A percentile compares a stretch with the other conserved stretches of the same genome.
phyloP scores from a whole-genome alignment of 2,329 filamentous ascomycete species.

The Hirsutella minnesotensis region DNA sequence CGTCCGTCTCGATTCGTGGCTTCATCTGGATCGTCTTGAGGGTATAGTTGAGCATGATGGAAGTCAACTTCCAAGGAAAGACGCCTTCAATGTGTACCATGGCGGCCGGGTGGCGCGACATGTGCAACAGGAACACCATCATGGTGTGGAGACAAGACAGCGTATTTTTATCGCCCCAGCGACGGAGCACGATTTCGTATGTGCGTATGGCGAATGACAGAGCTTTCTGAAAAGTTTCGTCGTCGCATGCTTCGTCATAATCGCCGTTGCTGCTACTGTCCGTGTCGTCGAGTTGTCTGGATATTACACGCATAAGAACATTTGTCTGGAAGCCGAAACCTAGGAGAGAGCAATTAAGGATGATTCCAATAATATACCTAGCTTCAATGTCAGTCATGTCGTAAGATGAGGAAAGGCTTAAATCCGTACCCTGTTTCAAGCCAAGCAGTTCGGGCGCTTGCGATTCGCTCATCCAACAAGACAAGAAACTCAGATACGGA shows the following conservation, averaged over 20 bases:
- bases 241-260: constrained; percentile 9
- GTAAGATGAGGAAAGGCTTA: background rate
- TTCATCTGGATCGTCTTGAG: constrained; percentile 14
- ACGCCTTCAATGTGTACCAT: constrained; percentile 29
- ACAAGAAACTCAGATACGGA: constrained; percentile 37
- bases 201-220: constrained; percentile 30
- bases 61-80: constrained; percentile 40
- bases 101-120: constrained; percentile 28
- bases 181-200: constrained; percentile 33
- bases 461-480: constrained; percentile 46
- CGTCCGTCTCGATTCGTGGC: constrained; percentile 24
- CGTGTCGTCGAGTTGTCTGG: constrained; percentile 15
- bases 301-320: constrained; percentile 28
- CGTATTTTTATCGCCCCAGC: constrained; percentile 45
- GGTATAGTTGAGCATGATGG: constrained; percentile 25
- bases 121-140: constrained; percentile 43
- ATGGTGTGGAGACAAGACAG: constrained; percentile 51
- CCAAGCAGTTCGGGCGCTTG: constrained; percentile 35
- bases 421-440: constrained; percentile 29
- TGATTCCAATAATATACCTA: constrained; percentile 22
- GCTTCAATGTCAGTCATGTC: background rate
- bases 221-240: constrained; percentile 21
- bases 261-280: constrained; percentile 11
- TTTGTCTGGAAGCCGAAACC: constrained; percentile 29
- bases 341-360: constrained; percentile 18